Percentiles rank a stretch among this genome's conserved stretches.
Conservation (phyloP, 2,329 filamentous ascomycete genomes). For the Trichoderma breve region DNA sequence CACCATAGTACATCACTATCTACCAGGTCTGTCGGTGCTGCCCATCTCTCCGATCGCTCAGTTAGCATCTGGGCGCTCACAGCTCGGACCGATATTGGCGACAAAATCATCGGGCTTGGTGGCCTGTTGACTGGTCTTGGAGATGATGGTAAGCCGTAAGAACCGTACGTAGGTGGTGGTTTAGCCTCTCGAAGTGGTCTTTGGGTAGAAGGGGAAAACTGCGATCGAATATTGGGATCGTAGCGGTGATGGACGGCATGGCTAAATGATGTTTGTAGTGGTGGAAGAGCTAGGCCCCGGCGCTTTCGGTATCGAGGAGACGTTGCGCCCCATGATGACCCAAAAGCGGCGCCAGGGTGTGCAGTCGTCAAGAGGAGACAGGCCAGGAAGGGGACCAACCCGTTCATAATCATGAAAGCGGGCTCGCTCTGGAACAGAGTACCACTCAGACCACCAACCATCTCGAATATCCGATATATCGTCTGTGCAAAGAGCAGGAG, state of each 20-base stretch:
- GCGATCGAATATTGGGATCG: conserved; percentile 35
- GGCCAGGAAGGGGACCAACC: conserved; percentile 40
- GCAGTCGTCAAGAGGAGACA: conserved; percentile 36
- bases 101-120: conserved; percentile 23
- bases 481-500: conserved; percentile 42
- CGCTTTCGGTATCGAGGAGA: conserved; percentile 31
- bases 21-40: conserved; percentile 20
- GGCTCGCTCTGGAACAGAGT: conserved; percentile 39
- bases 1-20: conserved; percentile 26
- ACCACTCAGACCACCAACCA: conserved; percentile 36
- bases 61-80: conserved; percentile 18
- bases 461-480: conserved; percentile 41
- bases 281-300: conserved; percentile 24
- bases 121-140: conserved; percentile 28
- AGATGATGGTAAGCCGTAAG: conserved; percentile 31
- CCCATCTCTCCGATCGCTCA: conserved; percentile 20
- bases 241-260: conserved; percentile 34
- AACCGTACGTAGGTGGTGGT: conserved; percentile 28
- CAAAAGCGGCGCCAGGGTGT: conserved; percentile 42
- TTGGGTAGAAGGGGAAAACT: conserved; percentile 31
- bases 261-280: conserved; percentile 24
- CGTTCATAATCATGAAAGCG: conserved; percentile 41
- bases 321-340: conserved; percentile 40
- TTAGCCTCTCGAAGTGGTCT: conserved; percentile 23
- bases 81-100: conserved; percentile 21